Conservation (phyloP, 768 basidiomycete genomes). For the Termitomyces sp. region DNA sequence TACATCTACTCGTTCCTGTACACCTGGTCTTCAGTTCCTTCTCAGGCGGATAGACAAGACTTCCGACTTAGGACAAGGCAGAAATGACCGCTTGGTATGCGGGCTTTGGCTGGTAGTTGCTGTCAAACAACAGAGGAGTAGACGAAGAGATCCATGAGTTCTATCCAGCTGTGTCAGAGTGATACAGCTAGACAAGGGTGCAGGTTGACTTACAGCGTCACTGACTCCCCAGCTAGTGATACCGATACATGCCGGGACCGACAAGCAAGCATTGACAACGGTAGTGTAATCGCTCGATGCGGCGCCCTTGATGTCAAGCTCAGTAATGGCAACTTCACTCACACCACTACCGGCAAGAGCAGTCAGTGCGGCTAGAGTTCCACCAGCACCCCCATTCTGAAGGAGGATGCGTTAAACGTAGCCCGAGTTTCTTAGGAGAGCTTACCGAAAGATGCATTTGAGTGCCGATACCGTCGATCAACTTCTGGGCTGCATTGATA, state of each 20-base stretch:
- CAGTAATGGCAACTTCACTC: slow-evolving; percentile 42
- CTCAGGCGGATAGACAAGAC: neutral
- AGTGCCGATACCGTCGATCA: slow-evolving; percentile 47
- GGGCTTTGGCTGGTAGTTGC: slow-evolving; percentile 20
- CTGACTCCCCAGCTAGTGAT: slow-evolving; percentile 48
- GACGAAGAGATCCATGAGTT: slow-evolving; percentile 21
- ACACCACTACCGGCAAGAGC: slow-evolving; percentile 15
- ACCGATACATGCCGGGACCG: slow-evolving; percentile 33
- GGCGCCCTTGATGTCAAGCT: slow-evolving; percentile 35
- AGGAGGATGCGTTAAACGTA: too few relatives aligned
- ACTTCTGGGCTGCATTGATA: slow-evolving; percentile 28
- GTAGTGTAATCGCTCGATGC: slow-evolving; percentile 16
- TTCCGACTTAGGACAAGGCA: slow-evolving; percentile 2
- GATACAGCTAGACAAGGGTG: neutral
- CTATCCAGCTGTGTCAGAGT: slow-evolving; percentile 4
- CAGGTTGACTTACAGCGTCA: slow-evolving; percentile 29
- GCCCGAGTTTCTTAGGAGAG: neutral
- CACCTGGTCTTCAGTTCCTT: neutral
- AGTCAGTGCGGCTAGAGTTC: neutral
- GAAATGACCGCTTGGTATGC: slow-evolving; percentile 21
- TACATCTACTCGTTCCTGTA: neutral
- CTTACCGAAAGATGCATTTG: slow-evolving; percentile 37
- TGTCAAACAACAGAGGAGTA: slow-evolving; percentile 22
- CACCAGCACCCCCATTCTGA: neutral
- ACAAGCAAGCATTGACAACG: slow-evolving; percentile 39